phyloP scores from a whole-genome alignment of 169 alveolate genomes.

The Plasmodium blacklocki region DNA sequence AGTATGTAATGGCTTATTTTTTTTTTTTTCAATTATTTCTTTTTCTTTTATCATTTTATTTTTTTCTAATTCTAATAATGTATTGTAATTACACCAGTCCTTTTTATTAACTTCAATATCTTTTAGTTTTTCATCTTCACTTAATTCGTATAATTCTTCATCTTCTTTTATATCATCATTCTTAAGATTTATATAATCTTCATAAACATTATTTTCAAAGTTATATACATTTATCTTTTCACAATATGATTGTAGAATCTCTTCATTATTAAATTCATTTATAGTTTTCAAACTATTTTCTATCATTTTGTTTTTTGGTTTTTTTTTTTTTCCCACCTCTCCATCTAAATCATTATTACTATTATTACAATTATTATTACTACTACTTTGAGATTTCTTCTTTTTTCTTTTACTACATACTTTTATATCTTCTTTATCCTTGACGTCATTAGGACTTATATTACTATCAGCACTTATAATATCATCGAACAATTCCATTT shows the following conservation, averaged over 20 bases:
- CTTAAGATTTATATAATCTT: conserved; percentile 18
- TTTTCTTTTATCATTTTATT: conserved; percentile 35
- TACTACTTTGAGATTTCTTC: not conserved
- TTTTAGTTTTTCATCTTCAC: conserved; percentile 43
- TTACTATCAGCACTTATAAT: not conserved
- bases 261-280: not conserved
- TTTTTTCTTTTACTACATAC: not conserved
- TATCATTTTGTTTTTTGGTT: too few relatives aligned
- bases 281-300: not conserved
- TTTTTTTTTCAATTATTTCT: conserved; percentile 51
- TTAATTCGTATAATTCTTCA: conserved; percentile 36
- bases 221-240: conserved; percentile 36
- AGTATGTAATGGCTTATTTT: conserved; percentile 58
- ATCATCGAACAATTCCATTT: not conserved
- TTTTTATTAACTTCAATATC: conserved; percentile 4
- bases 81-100: conserved; percentile 67
- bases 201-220: conserved; percentile 36
- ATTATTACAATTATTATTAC: too few relatives aligned
- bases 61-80: conserved; percentile 40
- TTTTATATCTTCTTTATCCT: not conserved
- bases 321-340: not conserved
- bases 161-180: conserved; percentile 13
- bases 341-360: not conserved
- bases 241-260: not conserved
- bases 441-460: not conserved